Evolutionary conservation across 192 early-diverging fungal genomes (phyloP).

Genomic region (Gonapodya sp.): DNA sequence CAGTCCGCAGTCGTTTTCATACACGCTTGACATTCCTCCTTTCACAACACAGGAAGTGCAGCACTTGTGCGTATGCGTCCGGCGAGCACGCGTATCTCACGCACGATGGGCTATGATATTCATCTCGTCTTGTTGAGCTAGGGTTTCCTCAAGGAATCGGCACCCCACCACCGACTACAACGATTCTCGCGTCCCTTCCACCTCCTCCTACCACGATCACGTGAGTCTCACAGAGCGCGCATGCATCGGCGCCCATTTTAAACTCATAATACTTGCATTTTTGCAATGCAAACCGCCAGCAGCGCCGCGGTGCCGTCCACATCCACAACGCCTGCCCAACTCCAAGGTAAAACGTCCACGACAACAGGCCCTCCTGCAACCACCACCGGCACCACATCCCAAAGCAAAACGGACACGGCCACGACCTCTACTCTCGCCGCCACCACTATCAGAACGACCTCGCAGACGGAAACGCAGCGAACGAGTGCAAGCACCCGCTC

Average conservation of each 20-base stretch:
- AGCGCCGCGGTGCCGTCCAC: background rate
- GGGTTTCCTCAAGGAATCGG: conserved; percentile 3
- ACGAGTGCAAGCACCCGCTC: background rate
- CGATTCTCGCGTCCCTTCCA: background rate
- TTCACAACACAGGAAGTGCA: background rate
- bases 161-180: background rate
- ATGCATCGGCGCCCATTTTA: background rate
- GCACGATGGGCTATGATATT: background rate
- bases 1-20: background rate
- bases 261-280: background rate
- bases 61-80: background rate
- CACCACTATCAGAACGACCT: background rate
- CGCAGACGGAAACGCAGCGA: background rate
- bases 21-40: background rate
- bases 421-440: background rate
- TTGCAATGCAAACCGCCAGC: background rate
- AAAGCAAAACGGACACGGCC: background rate
- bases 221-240: background rate
- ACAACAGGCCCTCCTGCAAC: background rate
- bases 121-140: background rate
- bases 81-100: background rate
- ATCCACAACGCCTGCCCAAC: background rate
- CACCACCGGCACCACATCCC: background rate
- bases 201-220: background rate
- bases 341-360: background rate